Base-by-base conservation (phyloP, 164 flowering plant genomes). In the Stephania japonica region DNA sequence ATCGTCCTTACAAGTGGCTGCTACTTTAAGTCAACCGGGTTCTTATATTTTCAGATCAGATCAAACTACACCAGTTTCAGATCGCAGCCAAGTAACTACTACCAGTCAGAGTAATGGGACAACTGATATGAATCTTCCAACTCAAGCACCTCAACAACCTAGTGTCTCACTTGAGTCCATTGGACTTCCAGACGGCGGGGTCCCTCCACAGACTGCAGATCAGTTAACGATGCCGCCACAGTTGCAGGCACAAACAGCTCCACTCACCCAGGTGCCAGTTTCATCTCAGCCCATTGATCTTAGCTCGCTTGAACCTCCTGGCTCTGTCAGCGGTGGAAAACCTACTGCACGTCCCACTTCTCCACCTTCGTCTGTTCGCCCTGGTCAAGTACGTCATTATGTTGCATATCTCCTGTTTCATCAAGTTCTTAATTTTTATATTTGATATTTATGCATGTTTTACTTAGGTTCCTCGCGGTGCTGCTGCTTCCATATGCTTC, bases 401-500 rank as follows among this genome's bases (percentile, higher is more conserved):
- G 16, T 18, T 49, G 25, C 47, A 27, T 70, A 23, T 24, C 50
- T 41, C 0, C 43, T 23, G 0, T 24, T 42, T 0, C 38, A 27
- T 70, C 42, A 27, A 62, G 44, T 73, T 21, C 61, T 13, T 8
- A 32, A 32, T 32, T 47, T 47, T 47, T 47, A 11, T 47, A 9
- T 0, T 32, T 32, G 38, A 32, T 32, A 32, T 32, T 32, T 32
- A 32, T 32, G 38, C 59, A 50, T 38, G 61, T 61, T 38, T 70
- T 25, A 47, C 27, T 67, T 81, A 95, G 99, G 97, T 96, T 84
- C 99, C 99, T 25, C 97, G 98, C 75, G 99, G 99, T 42, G 97
- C 99, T 71, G 87, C 91, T 82, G 98, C 99, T 77, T 38, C 99
- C 43, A 77, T 92, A 43, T 96, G 99, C 80, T 96, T 90, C 80